Evolutionary conservation across 371 early-diverging fungal genomes (phyloP), one percentile per base, ranked within the genome.

Genomic region (Mucor plumbeus): DNA sequence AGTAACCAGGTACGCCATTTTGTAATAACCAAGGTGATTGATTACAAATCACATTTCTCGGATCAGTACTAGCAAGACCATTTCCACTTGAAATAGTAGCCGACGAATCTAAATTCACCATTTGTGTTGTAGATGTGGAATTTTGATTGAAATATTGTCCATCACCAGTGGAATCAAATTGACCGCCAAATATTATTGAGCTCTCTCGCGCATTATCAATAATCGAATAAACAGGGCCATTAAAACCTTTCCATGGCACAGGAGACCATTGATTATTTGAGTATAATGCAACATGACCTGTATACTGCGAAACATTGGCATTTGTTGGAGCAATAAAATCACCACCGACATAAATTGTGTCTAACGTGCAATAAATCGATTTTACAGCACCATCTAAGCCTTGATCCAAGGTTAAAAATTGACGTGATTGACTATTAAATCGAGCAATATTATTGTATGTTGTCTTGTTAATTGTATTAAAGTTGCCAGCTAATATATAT

Each of bases 381-480:
- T 74, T 74, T 10, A 93, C 91, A 3, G 89, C 76, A 0, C 91
- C 91, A 72, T 91, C 86, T 10, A 93, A 73, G 13, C 93, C 93
- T 66, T 87, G 83, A 7, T 69, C 70, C 67, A 93, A 77, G 7
- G 81, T 59, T 9, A 60, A 71, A 68, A 84, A 81, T 17, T 68
- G 79, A 48, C 54, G 75, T 65, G 75, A 64, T 14, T 59, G 64
- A 3, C 79, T 76, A 65, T 90, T 80, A 38, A 82, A 87, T 33
- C 81, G 77, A 5, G 79, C 83, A 41, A 90, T 89, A 48, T 86
- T 74, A 55, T 87, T 85, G 43, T 81, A 65, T 34, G 31, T 31
- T 14, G 68, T 68, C 8, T 64, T 47, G 36, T 75, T 77, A 34
- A 73, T 63, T 33, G 54, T 69, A 56, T 59, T 77, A 60, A 87